Base-by-base conservation (phyloP, 1,284 basidiomycete species). In the Trichosporon coremiiforme region DNA sequence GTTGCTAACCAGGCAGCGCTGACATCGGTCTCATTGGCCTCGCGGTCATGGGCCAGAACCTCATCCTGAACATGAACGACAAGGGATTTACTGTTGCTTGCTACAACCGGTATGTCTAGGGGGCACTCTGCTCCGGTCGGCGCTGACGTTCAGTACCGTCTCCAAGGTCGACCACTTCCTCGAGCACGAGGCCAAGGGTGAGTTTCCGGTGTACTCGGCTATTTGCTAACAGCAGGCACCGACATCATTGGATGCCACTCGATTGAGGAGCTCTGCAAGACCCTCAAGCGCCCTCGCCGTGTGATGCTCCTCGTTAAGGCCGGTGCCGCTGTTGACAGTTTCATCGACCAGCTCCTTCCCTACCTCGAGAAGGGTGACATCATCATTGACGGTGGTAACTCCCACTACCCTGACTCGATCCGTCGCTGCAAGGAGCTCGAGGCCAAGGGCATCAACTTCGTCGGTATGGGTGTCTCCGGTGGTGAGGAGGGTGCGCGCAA, bases 381-480 rank as follows among this genome's bases (percentile, higher is more conserved):
- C 86, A 89, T 99, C 87, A 98, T 99, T 79, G 97, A 99, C 85
- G 97, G 97, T 80, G 96, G 97, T 81, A 99, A 99, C 88, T 98
- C 95, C 69, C 95, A 99, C 87, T 99, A 93, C 87, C 96, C 97
- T 74, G 97, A 99, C 85, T 92, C 94, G 67, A 96, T 95, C 86
- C 94, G 97, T 80, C 94, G 97, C 81, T 88, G 90, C 82, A 86
- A 94, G 84, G 94, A 95, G 83, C 90, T 99, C 78, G 95, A 98
- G 86, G 83, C 88, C 71, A 95, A 98, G 87, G 95, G 95, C 67
- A 86, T 98, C 77, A 89, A 98, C 78, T 99, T 96, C 79, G 96
- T 99, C 78, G 97, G 97, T 76, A 96, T 94, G 74, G 97, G 97
- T 88, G 97, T 99, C 71, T 99, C 96, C 66, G 97, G 97, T 83